Percentiles rank a stretch among this genome's conserved stretches.
Conservation (phyloP, 2,329 filamentous ascomycete genomes). For the Phialophora verrucosa region DNA sequence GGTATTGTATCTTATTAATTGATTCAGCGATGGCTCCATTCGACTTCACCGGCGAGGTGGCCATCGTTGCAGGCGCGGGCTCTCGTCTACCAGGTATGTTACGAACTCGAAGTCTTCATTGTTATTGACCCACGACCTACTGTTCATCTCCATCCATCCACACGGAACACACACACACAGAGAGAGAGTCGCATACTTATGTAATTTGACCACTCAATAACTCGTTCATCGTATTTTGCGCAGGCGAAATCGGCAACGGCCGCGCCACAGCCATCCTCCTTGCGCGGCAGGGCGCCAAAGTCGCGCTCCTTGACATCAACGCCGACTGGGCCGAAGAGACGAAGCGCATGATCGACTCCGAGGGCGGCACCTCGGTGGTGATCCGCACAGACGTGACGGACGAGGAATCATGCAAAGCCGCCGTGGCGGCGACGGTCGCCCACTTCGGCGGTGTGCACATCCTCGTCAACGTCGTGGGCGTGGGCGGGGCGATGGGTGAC, state of each 20-base stretch:
- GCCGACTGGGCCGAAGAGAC: constrained; percentile 17
- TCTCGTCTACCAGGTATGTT: not conserved
- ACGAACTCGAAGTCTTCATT: not conserved
- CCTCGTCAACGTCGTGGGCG: constrained; percentile 42
- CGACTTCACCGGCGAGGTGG: constrained; percentile 21
- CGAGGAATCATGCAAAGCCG: constrained; percentile 11
- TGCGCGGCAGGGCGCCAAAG: constrained; percentile 23
- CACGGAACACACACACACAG: not conserved
- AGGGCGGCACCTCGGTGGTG: constrained; percentile 7
- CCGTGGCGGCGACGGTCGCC: constrained; percentile 17
- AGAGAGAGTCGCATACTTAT: not conserved
- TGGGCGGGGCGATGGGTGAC: constrained; percentile 44
- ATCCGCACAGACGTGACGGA: constrained; percentile 21
- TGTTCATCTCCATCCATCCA: not conserved
- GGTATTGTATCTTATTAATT: not conserved
- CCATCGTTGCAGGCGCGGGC: constrained; percentile 15
- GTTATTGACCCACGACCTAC: too few relatives aligned
- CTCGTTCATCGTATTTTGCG: too few relatives aligned
- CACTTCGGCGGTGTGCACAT: constrained; percentile 23
- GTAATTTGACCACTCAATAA: too few relatives aligned
- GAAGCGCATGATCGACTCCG: constrained; percentile 20
- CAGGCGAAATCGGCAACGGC: constrained; percentile 24
- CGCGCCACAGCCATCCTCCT: constrained; percentile 25
- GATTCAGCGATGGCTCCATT: constrained; percentile 7
- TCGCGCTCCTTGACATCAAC: constrained; percentile 19